Evolutionary conservation across 176 grass and related monocot species (phyloP), one percentile per base, ranked within the genome.

Genomic region (Avena atlantica): DNA sequence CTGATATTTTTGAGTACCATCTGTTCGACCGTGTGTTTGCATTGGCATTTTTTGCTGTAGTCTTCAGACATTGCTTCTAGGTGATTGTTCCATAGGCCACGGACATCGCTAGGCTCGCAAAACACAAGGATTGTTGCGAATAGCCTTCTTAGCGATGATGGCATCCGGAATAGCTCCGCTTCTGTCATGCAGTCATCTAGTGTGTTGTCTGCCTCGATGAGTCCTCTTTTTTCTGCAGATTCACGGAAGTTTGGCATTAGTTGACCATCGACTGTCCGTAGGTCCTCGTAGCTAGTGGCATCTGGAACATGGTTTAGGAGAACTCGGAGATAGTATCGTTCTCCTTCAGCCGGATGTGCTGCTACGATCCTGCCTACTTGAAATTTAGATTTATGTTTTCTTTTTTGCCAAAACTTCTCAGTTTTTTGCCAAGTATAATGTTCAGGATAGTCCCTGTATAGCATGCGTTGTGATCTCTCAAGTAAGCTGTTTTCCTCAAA

Each of bases 381-480:
- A 9, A 25, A 64, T 8, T 11, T 64, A 25, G 9, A 2, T 10
- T 21, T 25, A 12, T n/a, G 20, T 25, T 64, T 11, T 12, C 61
- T 64, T 8, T 64, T 10, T 64, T 23, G 21, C 23, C 61, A 64
- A 64, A 64, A 64, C 61, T 64, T 64, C 3, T 23, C 3, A 3
- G 3, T 2, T 17, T 25, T 64, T 64, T 81, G 79, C 66, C 70
- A 58, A 63, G 56, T 61, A 40, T 20, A 88, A 48, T 36, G 31
- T 14, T 76, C 81, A 83, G 69, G 40, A 21, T 48, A 72, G 19
- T 72, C 70, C 34, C 70, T 6, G 45, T 74, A 51, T 3, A 73
- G 9, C 1, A 72, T 48, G 17, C 19, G 40, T 50, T 44, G 8
- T 21, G 69, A 20, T 11, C 23, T 13, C n/a, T 24, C 45, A 25